Evolutionary conservation across 768 basidiomycete genomes (phyloP), one percentile per base, ranked within the genome.

Genomic region (Tulasnella sp.): DNA sequence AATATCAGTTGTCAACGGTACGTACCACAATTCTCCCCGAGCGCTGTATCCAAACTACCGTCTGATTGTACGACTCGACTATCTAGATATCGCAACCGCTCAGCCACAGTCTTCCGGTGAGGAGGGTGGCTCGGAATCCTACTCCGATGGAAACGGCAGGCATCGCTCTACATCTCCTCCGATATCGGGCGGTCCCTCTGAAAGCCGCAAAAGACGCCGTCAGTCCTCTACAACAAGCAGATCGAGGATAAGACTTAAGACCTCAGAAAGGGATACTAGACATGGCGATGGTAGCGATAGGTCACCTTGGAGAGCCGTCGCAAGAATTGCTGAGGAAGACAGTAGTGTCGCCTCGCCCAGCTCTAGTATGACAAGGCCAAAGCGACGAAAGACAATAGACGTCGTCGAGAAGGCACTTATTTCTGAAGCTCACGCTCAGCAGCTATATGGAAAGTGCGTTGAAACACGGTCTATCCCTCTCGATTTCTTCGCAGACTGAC

Each of bases 1-100:
- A 17, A 65, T 65, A 41, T 59, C 62, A 17, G 63, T 65, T 22
- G 44, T 65, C 24, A 58, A 59, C 31, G 60, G 64, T 65, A 58
- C 38, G n/a, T n/a, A n/a, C n/a, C n/a, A n/a, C n/a, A n/a, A n/a
- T n/a, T n/a, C n/a, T n/a, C n/a, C n/a, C n/a, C n/a, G n/a, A n/a
- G n/a, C n/a, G n/a, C n/a, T n/a, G n/a, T n/a, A n/a, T n/a, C n/a
- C n/a, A n/a, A n/a, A n/a, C n/a, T n/a, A n/a, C n/a, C n/a, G n/a
- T n/a, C n/a, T n/a, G n/a, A n/a, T n/a, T n/a, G n/a, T n/a, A 49
- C 11, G n/a, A 15, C 17, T 8, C 29, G 8, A 30, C 31, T 22
- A 29, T 7, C 25, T 45, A 63, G 61, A 57, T 22, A 52, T 64
- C 17, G 63, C 63, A 41, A 34, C 54, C 19, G 49, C 49, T 27